Conservation (phyloP, 2,329 filamentous ascomycete species). For the Neofusicoccum parvum region DNA sequence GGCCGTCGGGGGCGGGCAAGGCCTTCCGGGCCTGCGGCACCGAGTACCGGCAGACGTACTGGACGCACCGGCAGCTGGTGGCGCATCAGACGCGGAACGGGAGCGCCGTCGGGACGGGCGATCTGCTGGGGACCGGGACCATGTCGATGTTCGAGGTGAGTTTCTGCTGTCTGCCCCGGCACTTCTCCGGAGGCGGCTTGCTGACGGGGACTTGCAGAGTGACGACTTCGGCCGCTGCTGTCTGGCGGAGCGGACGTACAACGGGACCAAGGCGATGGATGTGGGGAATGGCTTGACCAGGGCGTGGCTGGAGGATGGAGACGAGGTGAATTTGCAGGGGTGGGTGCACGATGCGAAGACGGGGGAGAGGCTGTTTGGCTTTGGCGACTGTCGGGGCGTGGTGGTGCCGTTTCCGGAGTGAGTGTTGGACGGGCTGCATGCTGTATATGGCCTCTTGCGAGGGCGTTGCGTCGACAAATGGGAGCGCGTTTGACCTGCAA, state of each 20-base stretch:
- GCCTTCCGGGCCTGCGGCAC: slow-evolving; percentile 31
- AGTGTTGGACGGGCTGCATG: neutral
- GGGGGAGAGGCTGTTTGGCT: slow-evolving; percentile 7
- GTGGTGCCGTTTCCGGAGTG: slow-evolving; percentile 5
- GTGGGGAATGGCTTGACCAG: slow-evolving; percentile 37
- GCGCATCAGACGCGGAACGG: slow-evolving; percentile 47
- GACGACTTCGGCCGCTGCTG: slow-evolving; percentile 44
- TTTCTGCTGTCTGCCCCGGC: neutral
- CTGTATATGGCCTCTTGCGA: too few relatives aligned
- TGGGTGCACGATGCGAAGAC: slow-evolving; percentile 15
- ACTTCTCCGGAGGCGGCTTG: neutral
- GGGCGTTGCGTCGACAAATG: too few relatives aligned
- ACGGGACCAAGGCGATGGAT: slow-evolving; percentile 35
- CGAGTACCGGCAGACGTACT: slow-evolving; percentile 44
- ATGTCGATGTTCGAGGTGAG: slow-evolving; percentile 35
- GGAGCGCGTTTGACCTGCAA: too few relatives aligned
- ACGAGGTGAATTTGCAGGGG: slow-evolving; percentile 44
- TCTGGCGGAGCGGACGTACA: slow-evolving; percentile 44
- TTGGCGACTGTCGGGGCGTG: slow-evolving; percentile 4
- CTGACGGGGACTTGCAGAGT: slow-evolving; percentile 24
- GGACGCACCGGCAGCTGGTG: slow-evolving; percentile 49
- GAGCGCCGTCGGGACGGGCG: slow-evolving; percentile 45
- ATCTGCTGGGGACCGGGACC: slow-evolving; percentile 49
- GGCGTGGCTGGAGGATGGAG: slow-evolving; percentile 46
- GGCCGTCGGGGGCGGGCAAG: slow-evolving; percentile 26